Evolutionary conservation across 2,329 filamentous ascomycete species (phyloP).

Genomic region (Amphichorda felina): DNA sequence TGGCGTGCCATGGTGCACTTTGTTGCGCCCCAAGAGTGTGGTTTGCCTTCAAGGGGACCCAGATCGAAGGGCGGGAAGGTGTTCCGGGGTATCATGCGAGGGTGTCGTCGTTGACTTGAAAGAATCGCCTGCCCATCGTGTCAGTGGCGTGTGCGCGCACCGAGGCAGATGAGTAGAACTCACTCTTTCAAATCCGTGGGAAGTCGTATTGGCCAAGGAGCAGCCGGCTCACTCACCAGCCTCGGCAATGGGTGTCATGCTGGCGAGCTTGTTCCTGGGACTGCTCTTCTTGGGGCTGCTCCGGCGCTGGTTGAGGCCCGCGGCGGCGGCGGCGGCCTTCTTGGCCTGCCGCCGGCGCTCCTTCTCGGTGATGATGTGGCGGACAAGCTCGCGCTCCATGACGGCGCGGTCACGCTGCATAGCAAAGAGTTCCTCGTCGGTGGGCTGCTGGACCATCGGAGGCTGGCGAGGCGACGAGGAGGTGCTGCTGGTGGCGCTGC

Average conservation of each 20-base stretch:
- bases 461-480: constrained; percentile 21
- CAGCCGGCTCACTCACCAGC: constrained; percentile 7
- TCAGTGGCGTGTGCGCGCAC: too few species aligned
- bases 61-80: too few species aligned
- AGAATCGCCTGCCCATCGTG: too few species aligned
- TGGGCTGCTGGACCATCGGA: constrained; percentile 19
- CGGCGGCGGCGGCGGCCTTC: constrained; percentile 2
- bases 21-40: too few species aligned
- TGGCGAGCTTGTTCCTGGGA: constrained; percentile 31
- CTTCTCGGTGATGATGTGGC: constrained; percentile 40
- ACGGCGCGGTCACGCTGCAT: constrained; percentile 37
- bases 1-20: too few species aligned
- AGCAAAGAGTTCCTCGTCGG: constrained; percentile 35
- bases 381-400: constrained; percentile 39
- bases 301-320: constrained; percentile 10
- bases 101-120: too few species aligned
- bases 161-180: too few species aligned
- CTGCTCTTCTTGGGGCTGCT: constrained; percentile 33
- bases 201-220: too few species aligned
- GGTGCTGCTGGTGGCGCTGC: constrained; percentile 31
- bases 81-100: too few species aligned
- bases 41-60: too few species aligned
- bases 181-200: too few species aligned
- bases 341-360: constrained; percentile 32
- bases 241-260: constrained; percentile 46